Evolutionary conservation across 805 yeast species (phyloP), one percentile per base, ranked within the genome.

Genomic region (Candida golubevii): DNA sequence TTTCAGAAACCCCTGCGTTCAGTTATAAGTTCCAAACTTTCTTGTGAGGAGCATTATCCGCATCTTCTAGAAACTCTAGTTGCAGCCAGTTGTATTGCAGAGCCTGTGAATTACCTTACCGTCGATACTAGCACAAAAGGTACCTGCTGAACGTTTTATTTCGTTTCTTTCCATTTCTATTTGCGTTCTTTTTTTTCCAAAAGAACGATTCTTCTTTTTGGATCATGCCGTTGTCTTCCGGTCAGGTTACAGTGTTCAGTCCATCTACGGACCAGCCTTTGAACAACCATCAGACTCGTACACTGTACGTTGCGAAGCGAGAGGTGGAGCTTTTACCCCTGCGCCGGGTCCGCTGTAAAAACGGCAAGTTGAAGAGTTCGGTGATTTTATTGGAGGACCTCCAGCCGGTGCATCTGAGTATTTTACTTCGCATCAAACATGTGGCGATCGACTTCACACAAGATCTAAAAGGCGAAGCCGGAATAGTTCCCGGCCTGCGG

Each of bases 401-500:
- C 15, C 31, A 34, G 33, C 49, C 50, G 3, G 32, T 8, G 6
- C 33, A 42, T 5, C 36, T 32, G n/a, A 13, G 42, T 28, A 28
- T 41, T 4, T 31, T 53, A 15, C 45, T 53, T 10, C 50, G 51
- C 13, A 41, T 53, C 29, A 53, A 53, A 26, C 53, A 51, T 27
- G 51, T 51, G 7, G 52, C 51, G 15, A 18, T 51, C 13, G 48
- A 51, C 34, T 51, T 48, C 13, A 23, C 39, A n/a, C 6, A n/a
- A 3, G 54, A 51, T 26, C 44, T 51, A 29, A 23, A 13, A 6
- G 45, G 31, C 6, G 1, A 12, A 4, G 7, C 27, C 36, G 45
- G 44, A 12, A n/a, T 63, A 2, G 71, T 68, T 2, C 74, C 74
- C 1, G 69, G 71, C 3, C 54, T 51, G 38, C 59, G 62, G 23